Conservation (phyloP, 345 rosid genomes). For the Citrus australasica region DNA sequence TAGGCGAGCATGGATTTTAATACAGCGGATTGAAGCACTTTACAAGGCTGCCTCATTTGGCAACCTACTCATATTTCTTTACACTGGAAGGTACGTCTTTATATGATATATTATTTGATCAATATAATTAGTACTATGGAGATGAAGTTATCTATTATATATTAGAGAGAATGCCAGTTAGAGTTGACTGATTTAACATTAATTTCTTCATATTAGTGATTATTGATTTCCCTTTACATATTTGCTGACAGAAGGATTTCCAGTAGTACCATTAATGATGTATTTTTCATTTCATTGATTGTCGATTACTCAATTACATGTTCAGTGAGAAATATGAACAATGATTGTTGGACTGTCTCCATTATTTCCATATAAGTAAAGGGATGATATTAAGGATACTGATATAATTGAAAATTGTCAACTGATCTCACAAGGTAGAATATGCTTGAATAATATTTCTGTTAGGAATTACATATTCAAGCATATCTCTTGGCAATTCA, state of each 20-base stretch:
- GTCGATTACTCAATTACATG: background rate
- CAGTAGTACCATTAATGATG: background rate
- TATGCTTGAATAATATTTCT: background rate
- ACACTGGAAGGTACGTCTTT: slow-evolving; percentile 69
- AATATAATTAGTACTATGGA: background rate
- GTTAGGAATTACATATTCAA: background rate
- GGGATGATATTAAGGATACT: background rate
- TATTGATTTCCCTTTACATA: background rate
- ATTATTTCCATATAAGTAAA: background rate
- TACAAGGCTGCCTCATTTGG: slow-evolving; percentile 90
- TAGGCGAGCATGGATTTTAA: slow-evolving; percentile 69
- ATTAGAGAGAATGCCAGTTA: background rate
- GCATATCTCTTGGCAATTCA: background rate
- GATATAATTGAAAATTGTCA: background rate
- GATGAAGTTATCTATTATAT: background rate
- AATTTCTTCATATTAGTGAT: background rate
- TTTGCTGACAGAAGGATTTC: background rate
- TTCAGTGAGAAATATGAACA: background rate
- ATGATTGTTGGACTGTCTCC: background rate
- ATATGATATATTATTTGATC: background rate
- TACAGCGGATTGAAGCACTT: slow-evolving; percentile 78
- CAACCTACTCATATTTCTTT: slow-evolving; percentile 86
- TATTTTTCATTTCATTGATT: background rate
- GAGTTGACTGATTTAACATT: background rate
- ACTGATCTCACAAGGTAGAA: background rate